These are phyloP conservation scores for Penicillium tannophilum DNA, from an alignment of 495 filamentous ascomycete genomes.

Conservation along the genomic window DNA sequence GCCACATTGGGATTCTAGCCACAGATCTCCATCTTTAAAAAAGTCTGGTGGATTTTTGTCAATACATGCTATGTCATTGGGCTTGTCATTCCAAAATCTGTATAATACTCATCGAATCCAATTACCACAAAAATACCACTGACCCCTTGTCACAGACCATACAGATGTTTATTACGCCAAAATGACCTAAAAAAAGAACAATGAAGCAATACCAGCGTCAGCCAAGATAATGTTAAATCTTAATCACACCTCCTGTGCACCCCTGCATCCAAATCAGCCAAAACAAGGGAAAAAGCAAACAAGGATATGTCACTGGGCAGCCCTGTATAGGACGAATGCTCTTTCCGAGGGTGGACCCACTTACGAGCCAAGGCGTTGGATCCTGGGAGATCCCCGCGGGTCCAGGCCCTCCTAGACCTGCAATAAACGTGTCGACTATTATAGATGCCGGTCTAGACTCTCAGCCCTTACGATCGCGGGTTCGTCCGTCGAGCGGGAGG, in stretches of 20 bases:
- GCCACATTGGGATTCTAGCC: slow-evolving; percentile 1
- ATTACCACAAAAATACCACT: neutral
- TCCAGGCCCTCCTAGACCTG: slow-evolving; percentile 7
- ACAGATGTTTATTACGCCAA: neutral
- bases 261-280: neutral
- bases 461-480: slow-evolving; percentile 6
- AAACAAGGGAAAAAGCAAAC: neutral
- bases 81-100: neutral
- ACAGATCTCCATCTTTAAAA: neutral
- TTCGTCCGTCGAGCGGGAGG: slow-evolving; percentile 9
- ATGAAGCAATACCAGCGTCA: neutral
- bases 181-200: neutral
- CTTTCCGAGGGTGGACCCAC: neutral
- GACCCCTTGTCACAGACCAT: neutral
- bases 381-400: slow-evolving; percentile 11
- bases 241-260: neutral
- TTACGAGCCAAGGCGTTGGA: neutral
- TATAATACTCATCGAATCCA: neutral
- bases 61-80: neutral
- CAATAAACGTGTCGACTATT: neutral
- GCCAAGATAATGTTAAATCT: neutral
- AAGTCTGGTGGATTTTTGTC: neutral
- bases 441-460: slow-evolving; percentile 14
- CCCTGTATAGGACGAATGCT: neutral
- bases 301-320: neutral